A percentile compares a stretch with the other conserved stretches of the same genome.
phyloP scores from a whole-genome alignment of 495 filamentous ascomycete species.

The Lophium mytilinum region DNA sequence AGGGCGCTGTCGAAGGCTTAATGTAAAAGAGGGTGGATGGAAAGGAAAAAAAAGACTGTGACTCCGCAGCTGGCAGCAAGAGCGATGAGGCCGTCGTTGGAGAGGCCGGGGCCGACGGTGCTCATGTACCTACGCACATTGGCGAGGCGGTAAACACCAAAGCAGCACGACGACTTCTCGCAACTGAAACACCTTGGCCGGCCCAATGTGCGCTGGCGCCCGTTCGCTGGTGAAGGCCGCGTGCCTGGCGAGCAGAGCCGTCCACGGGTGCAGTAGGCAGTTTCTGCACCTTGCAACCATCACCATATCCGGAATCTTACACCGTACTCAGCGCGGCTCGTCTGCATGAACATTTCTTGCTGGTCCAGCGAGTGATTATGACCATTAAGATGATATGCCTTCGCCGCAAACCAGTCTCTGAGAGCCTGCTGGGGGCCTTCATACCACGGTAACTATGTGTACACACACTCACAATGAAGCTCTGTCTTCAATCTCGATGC shows the following conservation, averaged over 20 bases:
- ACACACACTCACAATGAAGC: no score
- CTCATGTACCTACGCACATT: constrained; percentile 18
- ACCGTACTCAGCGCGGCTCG: no score
- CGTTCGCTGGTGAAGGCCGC: constrained; percentile 5
- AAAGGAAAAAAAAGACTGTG: constrained; percentile 9
- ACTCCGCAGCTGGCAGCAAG: neutral
- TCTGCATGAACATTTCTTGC: no score
- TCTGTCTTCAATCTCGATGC: no score
- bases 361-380: no score
- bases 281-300: constrained; percentile 89
- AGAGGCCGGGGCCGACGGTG: constrained; percentile 9
- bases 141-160: constrained; percentile 16
- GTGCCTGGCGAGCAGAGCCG: neutral
- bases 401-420: no score
- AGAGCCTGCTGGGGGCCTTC: no score
- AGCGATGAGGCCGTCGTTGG: neutral
- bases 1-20: neutral
- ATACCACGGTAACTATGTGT: no score
- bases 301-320: constrained; percentile 43
- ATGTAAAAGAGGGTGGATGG: constrained; percentile 1
- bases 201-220: constrained; percentile 12
- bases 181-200: constrained; percentile 24
- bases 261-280: neutral
- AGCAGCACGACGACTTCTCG: constrained; percentile 7
- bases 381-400: no score